A percentile compares a stretch with the other conserved stretches of the same genome.
Conservation (phyloP, 176 grass and related monocot genomes). For the Eleusine coracana region DNA sequence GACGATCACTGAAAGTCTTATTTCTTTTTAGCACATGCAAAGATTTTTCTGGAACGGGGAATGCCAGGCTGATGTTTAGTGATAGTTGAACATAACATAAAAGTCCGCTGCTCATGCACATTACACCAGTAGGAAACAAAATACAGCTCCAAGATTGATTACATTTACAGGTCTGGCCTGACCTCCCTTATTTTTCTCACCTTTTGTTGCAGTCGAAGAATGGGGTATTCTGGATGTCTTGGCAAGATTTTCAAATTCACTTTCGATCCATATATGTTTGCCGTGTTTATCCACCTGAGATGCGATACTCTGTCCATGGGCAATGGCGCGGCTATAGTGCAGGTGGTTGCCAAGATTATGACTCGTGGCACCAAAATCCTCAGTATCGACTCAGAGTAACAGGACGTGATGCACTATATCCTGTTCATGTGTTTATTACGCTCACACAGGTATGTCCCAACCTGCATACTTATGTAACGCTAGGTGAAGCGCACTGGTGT, state of each 20-base stretch:
- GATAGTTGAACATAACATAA: neutral
- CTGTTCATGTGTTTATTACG: slow-evolving; percentile 96
- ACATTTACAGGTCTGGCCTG: slow-evolving; percentile 17
- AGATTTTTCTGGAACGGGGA: neutral
- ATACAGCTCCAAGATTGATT: slow-evolving; percentile 22
- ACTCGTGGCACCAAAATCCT: slow-evolving; percentile 98
- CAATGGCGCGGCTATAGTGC: slow-evolving; percentile 95
- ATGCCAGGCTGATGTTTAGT: slow-evolving; percentile 3
- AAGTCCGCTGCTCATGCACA: neutral
- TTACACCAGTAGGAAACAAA: slow-evolving; percentile 21
- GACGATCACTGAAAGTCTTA: neutral
- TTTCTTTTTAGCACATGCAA: neutral
- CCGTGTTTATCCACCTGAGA: slow-evolving; percentile 93
- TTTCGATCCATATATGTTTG: slow-evolving; percentile 99
- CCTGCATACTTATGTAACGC: slow-evolving; percentile 20
- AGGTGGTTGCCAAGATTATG: slow-evolving; percentile 97
- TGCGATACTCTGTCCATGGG: slow-evolving; percentile 94
- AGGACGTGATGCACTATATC: slow-evolving; percentile 75
- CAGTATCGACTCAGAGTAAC: slow-evolving; percentile 89
- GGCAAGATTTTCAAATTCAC: slow-evolving; percentile 99
- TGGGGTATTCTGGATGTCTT: slow-evolving; percentile 99
- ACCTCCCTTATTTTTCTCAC: slow-evolving; percentile 11
- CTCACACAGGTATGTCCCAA: slow-evolving; percentile 84
- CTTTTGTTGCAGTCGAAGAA: slow-evolving; percentile 75
- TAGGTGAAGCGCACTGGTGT: slow-evolving; percentile 22